Evolutionary conservation across 73 alveolate genomes (phyloP), one percentile per base, ranked within the genome.

Genomic region (Uronychia binucleata): DNA sequence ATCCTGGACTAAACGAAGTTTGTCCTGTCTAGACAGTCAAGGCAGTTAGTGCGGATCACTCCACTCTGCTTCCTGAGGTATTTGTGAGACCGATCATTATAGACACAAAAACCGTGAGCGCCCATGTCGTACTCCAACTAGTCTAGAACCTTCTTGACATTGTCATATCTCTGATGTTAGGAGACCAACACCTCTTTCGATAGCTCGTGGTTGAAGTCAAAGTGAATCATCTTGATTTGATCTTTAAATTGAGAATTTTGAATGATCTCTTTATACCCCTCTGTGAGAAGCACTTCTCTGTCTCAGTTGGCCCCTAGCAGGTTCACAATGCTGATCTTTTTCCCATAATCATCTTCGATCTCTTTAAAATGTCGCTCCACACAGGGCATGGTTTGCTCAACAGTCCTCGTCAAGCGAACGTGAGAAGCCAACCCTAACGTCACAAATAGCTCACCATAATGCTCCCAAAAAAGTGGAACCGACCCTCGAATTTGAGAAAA

Each of bases 11-110:
- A 90, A 30, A 92, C 93, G 28, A 91, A 94, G 85, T 97, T 97
- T 33, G 99, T 97, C 85, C 99, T 96, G 77, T 97, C 99, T 1
- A 97, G 92, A 74, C 99, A 97, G 79, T 97, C 99, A 75, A 97
- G 83, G 74, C 99, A 97, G 81, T 97, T 97, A 0, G 98, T 96
- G 84, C 99, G 82, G 29, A 97, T 88, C 1, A 90, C 96, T 28
- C 99, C 99, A n/a, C 59, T 88, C 79, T 97, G 92, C 33, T 81
- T 78, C 35, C 90, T 85, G 27, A 75, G 83, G 13, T 84, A 75
- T 58, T 88, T 59, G 27, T 83, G 77, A 0, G 88, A 77, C 75
- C 74, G 34, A 31, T 77, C 26, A 59, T 91, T 93, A 29, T 91
- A 93, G 26, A 85, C 88, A 81, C 85, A 88, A 80, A 79, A 94